Evolutionary conservation across 192 early-diverging fungal species (phyloP).

Genomic region (Chytriomyces confervae): DNA sequence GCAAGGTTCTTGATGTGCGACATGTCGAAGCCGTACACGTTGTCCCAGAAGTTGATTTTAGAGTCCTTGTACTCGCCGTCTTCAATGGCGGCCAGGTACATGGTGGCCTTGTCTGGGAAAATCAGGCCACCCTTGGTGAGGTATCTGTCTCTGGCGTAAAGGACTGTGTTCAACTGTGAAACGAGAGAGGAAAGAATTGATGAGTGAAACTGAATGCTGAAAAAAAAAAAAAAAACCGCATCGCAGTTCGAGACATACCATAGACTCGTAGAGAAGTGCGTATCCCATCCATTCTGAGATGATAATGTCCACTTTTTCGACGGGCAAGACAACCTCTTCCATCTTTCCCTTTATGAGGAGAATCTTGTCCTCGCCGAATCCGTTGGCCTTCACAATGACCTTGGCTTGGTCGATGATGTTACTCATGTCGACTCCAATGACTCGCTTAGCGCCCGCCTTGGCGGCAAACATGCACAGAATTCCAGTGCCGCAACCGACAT

Average conservation of each 20-base stretch:
- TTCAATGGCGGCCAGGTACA: conserved; percentile 89
- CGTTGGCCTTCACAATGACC: conserved; percentile 93
- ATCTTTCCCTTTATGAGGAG: conserved; percentile 95
- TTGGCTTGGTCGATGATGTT: conserved; percentile 97
- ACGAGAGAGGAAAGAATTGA: background rate
- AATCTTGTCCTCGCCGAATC: conserved; percentile 79
- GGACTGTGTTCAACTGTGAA: conserved; percentile 88
- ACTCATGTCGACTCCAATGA: conserved; percentile 96
- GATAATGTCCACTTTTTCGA: conserved; percentile 97
- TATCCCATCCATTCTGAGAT: conserved; percentile 99
- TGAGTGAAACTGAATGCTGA: background rate
- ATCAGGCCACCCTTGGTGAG: conserved; percentile 89
- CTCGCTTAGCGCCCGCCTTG: conserved; percentile 94
- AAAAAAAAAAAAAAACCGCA: conserved; percentile 1
- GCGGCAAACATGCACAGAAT: conserved; percentile 99
- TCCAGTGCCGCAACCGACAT: conserved; percentile 99
- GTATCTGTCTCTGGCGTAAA: conserved; percentile 94
- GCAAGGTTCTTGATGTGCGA: conserved; percentile 89
- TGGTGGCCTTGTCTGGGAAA: conserved; percentile 84
- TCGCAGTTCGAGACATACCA: conserved; percentile 53
- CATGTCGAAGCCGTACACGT: conserved; percentile 98
- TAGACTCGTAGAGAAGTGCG: conserved; percentile 96
- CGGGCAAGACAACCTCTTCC: conserved; percentile 94
- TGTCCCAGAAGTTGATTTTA: conserved; percentile 91
- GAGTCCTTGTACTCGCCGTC: conserved; percentile 95